Evolutionary conservation across 331 rosid genomes (phyloP), one percentile per base, ranked within the genome.

Genomic region (Saraca asoca): DNA sequence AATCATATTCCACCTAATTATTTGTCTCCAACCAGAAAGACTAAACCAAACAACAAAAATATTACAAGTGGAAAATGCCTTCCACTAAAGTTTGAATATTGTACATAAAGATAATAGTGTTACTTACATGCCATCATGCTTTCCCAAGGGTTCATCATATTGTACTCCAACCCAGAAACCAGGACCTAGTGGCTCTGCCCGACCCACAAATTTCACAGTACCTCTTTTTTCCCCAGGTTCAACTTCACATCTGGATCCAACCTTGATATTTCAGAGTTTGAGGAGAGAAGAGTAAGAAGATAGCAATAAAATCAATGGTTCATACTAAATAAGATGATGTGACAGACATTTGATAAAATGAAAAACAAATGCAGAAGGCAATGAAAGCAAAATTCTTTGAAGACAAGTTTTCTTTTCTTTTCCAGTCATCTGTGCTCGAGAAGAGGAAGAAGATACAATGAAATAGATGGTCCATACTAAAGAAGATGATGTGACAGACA

Each of bases 161-260:
- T 92, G 95, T 44, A 92, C 82, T 62, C 98, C 98, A 66, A 92
- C 78, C 98, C 98, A 92, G 74, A 85, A 85, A 80, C 98, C 96
- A 77, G 88, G 89, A 73, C 91, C 89, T 73, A 92, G 68, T 24
- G 92, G 50, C 71, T 89, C 96, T 16, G 96, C 95, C 50, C 2
- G 75, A 37, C 98, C 96, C 0, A 87, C 87, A 77, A 73, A 92
- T 66, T 87, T 92, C 46, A 89, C 79, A 43, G 75, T 75, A 7
- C 98, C 98, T 78, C 98, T 77, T 76, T 87, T 92, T 20, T 42
- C 91, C 69, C 96, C 96, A 19, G 91, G 91, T 69, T 92, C 93
- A 80, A 92, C 96, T 85, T 92, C 83, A 68, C 98, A 92, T 82
- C 98, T 82, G 66, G 91, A 89, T 70, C 95, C 98, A n/a, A 89